Base-by-base conservation (phyloP, 805 yeast genomes). In the Cyberlindnera mycetangii region DNA sequence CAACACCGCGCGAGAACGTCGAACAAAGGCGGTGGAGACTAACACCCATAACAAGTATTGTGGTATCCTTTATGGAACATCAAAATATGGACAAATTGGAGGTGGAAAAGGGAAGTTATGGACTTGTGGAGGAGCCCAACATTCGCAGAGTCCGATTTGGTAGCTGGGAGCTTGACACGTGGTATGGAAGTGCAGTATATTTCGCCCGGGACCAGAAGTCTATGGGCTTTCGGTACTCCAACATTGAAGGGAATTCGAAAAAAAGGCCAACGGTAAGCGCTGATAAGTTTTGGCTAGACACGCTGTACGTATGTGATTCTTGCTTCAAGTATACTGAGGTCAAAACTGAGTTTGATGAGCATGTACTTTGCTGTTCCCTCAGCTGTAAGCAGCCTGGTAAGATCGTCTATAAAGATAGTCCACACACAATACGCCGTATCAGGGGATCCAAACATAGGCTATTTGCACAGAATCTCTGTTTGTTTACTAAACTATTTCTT, bases 101-200 rank as follows among this genome's bases (percentile, higher is more conserved):
- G 38, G 67, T 58, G 16, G 68, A 65, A 20, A 69, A 69, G 6
- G 74, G 67, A 5, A 66, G 69, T 35, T 85, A 86, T 56, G 95
- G 92, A 11, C 72, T 80, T 1, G 57, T 83, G 28, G 74, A 78
- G 35, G 61, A 67, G 43, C 71, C 86, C 12, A 90, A 90, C 67
- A 81, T 90, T 34, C 64, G 61, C 7, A 62, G 74, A 20, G 86
- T 92, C 8, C 74, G 72, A 27, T 77, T 87, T 49, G 97, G 97
- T 0, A 71, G 74, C 17, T 74, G 71, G 52, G 75, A 75, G 47
- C 79, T 90, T 49, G 74, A 79, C 43, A 83, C 97, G 3, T 89
- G 97, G 97, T 89, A 85, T 60, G 93, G 95, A 0, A 85, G 85
- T 55, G 77, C 87, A 3, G 95, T 89, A 1, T 84, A 88, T 60